Percentiles rank a stretch among this genome's conserved stretches.
These are phyloP conservation scores for Pholiota microspora DNA, from an alignment of 768 basidiomycete species.

Conservation along the genomic window DNA sequence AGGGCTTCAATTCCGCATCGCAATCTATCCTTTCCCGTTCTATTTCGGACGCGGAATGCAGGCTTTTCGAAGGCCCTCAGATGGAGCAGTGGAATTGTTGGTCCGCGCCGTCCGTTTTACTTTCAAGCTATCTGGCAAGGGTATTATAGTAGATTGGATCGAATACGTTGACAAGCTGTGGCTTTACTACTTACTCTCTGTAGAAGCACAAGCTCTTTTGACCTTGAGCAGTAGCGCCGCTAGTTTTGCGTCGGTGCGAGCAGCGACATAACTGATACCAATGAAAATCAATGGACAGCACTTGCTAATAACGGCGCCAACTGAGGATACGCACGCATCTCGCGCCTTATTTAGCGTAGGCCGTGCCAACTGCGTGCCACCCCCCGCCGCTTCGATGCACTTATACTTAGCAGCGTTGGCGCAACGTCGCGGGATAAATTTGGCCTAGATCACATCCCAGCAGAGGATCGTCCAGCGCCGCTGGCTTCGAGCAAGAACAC, in stretches of 20 bases:
- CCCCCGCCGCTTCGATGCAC: not conserved
- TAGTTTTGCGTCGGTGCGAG: not conserved
- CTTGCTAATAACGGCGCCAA: too few relatives aligned
- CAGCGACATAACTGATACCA: not conserved
- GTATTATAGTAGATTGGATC: not conserved
- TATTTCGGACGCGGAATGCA: constrained; percentile 19
- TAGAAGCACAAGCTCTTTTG: too few relatives aligned
- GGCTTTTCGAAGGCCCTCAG: constrained; percentile 10
- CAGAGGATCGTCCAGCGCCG: not conserved
- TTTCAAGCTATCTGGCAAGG: constrained; percentile 15
- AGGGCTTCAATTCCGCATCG: constrained; percentile 20
- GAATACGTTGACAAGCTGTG: not conserved
- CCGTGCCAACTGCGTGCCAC: too few relatives aligned
- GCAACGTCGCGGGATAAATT: not conserved
- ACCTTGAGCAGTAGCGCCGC: not conserved
- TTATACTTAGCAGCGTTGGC: not conserved
- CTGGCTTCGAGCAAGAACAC: not conserved
- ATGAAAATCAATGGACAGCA: too few relatives aligned
- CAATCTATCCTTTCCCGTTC: constrained; percentile 27
- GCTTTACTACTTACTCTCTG: too few relatives aligned
- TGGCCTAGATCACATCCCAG: not conserved
- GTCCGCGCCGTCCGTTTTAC: constrained; percentile 27
- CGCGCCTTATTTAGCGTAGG: not conserved
- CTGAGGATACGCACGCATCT: not conserved
- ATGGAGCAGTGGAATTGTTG: constrained; percentile 4